Conservation (phyloP, 2,329 filamentous ascomycete genomes). For the Emergomyces pasteurianus region DNA sequence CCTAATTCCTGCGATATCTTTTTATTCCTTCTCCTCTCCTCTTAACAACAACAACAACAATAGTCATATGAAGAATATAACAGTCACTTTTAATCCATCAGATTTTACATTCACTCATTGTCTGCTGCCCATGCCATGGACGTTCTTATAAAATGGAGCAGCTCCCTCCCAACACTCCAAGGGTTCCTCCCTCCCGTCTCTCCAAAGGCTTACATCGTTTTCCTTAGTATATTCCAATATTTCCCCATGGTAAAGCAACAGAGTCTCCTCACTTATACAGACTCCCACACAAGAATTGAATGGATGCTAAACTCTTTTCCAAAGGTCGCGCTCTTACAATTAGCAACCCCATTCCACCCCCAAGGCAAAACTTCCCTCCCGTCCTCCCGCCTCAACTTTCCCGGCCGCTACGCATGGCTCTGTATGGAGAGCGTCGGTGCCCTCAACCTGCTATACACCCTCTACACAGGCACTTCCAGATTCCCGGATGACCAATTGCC, state of each 20-base stretch:
- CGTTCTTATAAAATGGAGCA: slow-evolving; percentile 13
- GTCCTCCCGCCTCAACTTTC: slow-evolving; percentile 63
- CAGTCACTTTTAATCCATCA: background rate
- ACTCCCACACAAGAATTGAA: background rate
- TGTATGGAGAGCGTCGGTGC: slow-evolving; percentile 78
- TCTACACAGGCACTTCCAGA: slow-evolving; percentile 53
- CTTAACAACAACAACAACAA: background rate
- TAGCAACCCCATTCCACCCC: slow-evolving; percentile 67
- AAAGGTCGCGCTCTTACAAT: slow-evolving; percentile 63
- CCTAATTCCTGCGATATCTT: too few relatives aligned
- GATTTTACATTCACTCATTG: background rate
- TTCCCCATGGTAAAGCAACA: slow-evolving; percentile 33
- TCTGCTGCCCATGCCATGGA: slow-evolving; percentile 9
- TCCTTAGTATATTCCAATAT: slow-evolving; percentile 30
- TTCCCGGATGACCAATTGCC: slow-evolving; percentile 20
- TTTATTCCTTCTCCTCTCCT: too few relatives aligned
- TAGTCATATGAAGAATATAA: background rate
- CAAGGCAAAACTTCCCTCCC: slow-evolving; percentile 79
- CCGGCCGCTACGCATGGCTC: slow-evolving; percentile 76
- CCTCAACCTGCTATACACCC: slow-evolving; percentile 65
- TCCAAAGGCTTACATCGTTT: slow-evolving; percentile 25
- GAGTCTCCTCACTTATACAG: slow-evolving; percentile 2
- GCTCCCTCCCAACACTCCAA: slow-evolving; percentile 12
- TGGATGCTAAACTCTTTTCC: background rate
- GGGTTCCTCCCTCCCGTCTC: slow-evolving; percentile 28